A percentile compares a stretch with the other conserved stretches of the same genome.
Conservation (phyloP, 257 asterid genomes). For the Knoxia roxburghii region DNA sequence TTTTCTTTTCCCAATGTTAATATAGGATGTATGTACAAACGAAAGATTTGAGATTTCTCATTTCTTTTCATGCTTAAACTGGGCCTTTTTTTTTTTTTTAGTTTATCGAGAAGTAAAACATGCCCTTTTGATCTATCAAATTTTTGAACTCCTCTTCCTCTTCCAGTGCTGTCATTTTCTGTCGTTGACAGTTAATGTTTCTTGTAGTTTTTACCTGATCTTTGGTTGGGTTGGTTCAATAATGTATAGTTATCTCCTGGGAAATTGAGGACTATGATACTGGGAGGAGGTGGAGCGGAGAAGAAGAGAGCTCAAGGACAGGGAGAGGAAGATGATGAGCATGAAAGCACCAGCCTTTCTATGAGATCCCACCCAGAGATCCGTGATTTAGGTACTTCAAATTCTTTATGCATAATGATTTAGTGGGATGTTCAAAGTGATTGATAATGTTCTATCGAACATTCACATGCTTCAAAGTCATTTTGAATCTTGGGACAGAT, state of each 20-base stretch:
- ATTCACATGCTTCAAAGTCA: neutral
- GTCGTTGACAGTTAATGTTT: neutral
- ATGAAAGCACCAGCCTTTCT: slow-evolving; percentile 24
- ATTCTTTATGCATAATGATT: neutral
- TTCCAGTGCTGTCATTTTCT: slow-evolving; percentile 2
- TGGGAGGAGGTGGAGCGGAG: slow-evolving; percentile 19
- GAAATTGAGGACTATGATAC: slow-evolving; percentile 27
- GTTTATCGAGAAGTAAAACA: slow-evolving; percentile 1
- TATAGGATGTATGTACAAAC: slow-evolving; percentile 4
- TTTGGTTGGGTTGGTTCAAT: neutral
- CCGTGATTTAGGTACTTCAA: slow-evolving; percentile 26
- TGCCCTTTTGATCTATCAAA: slow-evolving; percentile 9
- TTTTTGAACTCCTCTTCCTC: slow-evolving; percentile 2
- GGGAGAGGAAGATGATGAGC: slow-evolving; percentile 26
- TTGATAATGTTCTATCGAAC: neutral
- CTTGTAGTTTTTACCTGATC: neutral
- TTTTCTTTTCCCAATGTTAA: slow-evolving; percentile 13
- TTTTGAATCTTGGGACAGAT: neutral
- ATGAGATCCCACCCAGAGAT: slow-evolving; percentile 36
- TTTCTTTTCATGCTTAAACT: neutral
- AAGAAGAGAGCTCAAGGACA: slow-evolving; percentile 16
- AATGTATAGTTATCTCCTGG: slow-evolving; percentile 32
- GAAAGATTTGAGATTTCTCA: slow-evolving; percentile 5
- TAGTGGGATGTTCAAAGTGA: neutral
- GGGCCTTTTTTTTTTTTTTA: neutral